Base-by-base conservation (phyloP, 2,329 filamentous ascomycete genomes). In the Verruconis gallopava region DNA sequence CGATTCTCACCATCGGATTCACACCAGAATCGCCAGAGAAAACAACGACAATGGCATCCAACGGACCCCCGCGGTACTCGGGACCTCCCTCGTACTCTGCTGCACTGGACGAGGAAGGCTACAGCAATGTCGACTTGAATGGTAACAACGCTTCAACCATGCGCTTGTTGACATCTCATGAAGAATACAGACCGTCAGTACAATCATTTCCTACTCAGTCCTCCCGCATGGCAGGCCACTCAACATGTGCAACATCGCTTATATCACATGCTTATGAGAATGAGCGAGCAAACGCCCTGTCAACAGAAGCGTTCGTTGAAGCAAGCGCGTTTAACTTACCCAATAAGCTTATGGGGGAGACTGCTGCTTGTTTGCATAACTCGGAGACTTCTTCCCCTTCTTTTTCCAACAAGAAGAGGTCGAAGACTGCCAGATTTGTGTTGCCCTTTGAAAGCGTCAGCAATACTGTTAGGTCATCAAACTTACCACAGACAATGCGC, bases 141-240 rank as follows among this genome's bases (percentile, higher is more conserved):
- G 54, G 56, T 21, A 54, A 52, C 22, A 57, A 60, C 52, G 62
- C 62, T 43, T 59, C 65, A 43, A 66, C 63, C 36, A 68, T 71
- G 66, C 64, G 67, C 45, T 57, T 70, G 53, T 59, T 71, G 58
- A 67, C 66, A 48, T 62, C 62, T 48, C 56, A 53, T 32, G 64
- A 68, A 41, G 62, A 66, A 49, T 64, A 65, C 51, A 56, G 58
- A 51, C 54, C 58, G 63, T 60, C 59, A 62, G 59, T 67, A 58
- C 44, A 55, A 55, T 51, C 53, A 54, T 35, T 49, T 33, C 40
- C 48, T 44, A 30, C 9, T 30, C 25, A 30, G n/a, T 9, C 6
- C 25, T 9, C 6, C 25, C 6, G 6, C n/a, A n/a, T 30, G n/a
- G 25, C 25, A 9, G 25, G n/a, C 9, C 25, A 30, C n/a, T 30